These are phyloP conservation scores for Fraxinus ornus DNA, from an alignment of 305 asterid genomes.

Conservation along the genomic window DNA sequence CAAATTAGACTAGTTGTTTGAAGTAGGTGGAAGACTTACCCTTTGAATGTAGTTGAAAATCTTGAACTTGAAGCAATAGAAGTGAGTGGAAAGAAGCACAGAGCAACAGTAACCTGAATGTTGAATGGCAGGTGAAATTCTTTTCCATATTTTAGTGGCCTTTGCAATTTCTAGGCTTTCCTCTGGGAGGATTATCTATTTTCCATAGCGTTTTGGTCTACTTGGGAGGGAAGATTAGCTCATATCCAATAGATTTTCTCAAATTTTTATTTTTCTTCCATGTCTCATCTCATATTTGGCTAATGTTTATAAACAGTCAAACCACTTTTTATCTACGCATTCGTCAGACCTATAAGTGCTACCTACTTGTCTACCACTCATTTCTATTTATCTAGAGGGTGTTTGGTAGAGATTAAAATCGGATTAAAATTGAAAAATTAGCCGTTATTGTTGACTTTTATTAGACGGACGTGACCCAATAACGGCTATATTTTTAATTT, in stretches of 20 bases:
- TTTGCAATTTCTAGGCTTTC: neutral
- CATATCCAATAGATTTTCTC: neutral
- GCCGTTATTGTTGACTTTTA: no score
- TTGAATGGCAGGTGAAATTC: neutral
- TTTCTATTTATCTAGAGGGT: no score
- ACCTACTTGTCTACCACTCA: neutral
- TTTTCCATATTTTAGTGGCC: neutral
- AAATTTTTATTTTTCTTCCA: neutral
- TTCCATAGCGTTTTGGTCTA: neutral
- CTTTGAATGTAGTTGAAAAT: neutral
- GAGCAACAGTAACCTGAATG: neutral
- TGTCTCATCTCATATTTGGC: neutral
- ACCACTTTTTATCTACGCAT: neutral
- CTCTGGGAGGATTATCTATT: neutral
- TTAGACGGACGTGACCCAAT: no score
- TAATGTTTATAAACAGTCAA: no score
- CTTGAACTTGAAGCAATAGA: constrained; percentile 7
- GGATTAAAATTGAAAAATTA: no score
- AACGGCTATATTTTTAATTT: no score
- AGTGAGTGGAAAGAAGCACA: neutral
- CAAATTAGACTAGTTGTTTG: constrained; percentile 19
- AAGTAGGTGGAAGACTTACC: neutral
- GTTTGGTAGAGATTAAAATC: no score
- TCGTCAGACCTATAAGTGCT: neutral
- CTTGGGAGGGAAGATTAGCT: neutral